phyloP scores from a whole-genome alignment of 2,329 filamentous ascomycete species.

The Epichloe elymi region DNA sequence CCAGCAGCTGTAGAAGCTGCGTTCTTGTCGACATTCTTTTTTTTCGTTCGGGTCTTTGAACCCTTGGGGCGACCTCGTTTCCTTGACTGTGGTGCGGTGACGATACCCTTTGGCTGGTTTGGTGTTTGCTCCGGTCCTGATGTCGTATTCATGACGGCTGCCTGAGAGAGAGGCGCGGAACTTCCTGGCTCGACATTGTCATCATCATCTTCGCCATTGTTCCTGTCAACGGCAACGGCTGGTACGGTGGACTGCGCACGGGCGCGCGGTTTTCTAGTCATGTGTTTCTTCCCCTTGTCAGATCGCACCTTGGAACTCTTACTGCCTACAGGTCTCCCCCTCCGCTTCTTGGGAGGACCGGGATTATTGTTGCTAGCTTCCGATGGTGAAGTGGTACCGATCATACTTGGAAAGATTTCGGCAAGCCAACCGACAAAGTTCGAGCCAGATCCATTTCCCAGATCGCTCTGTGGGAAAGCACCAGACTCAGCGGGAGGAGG shows the following conservation, averaged over 20 bases:
- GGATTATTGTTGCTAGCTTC: neutral
- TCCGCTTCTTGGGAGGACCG: constrained; percentile 26
- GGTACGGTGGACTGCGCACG: neutral
- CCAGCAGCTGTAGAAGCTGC: neutral
- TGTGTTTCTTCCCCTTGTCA: constrained; percentile 7
- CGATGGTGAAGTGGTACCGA: neutral
- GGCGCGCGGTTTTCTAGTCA: neutral
- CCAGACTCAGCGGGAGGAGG: constrained; percentile 35
- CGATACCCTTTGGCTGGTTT: constrained; percentile 9
- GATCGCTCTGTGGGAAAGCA: constrained; percentile 41
- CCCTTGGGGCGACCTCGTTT: constrained; percentile 31
- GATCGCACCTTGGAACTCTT: constrained; percentile 18
- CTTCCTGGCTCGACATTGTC: neutral
- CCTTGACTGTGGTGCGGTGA: constrained; percentile 12
- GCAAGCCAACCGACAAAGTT: constrained; percentile 49
- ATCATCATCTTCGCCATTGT: neutral
- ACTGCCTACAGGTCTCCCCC: constrained; percentile 45
- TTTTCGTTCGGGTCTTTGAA: constrained; percentile 29
- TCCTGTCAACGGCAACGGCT: neutral
- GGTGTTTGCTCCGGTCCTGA: neutral
- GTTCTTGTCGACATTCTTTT: neutral
- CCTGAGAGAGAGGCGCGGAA: neutral
- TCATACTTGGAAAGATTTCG: constrained; percentile 37
- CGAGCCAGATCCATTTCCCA: constrained; percentile 42
- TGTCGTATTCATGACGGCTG: neutral